Conservation (phyloP, 148 eudicot genomes). For the Amaranthus palmeri region DNA sequence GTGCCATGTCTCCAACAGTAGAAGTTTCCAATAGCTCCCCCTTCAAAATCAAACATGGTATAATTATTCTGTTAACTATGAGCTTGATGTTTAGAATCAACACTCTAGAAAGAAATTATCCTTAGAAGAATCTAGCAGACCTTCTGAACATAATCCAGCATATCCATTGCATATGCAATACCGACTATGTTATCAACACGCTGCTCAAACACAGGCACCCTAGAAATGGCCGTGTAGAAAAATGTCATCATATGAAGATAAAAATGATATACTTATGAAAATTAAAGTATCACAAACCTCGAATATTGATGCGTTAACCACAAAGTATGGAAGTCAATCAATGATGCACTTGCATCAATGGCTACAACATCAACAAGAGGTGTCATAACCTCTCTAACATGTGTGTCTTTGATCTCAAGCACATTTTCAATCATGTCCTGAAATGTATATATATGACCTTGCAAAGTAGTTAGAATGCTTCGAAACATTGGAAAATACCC, state of each 20-base stretch:
- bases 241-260: slow-evolving; percentile 11
- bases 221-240: slow-evolving; percentile 25
- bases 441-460: slow-evolving; percentile 18
- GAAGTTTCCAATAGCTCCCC: slow-evolving; percentile 86
- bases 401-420: slow-evolving; percentile 94
- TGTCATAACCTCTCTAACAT: slow-evolving; percentile 98
- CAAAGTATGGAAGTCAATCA: slow-evolving; percentile 78
- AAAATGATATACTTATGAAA: slow-evolving; percentile 5
- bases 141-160: slow-evolving; percentile 83
- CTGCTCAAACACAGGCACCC: slow-evolving; percentile 96
- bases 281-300: slow-evolving; percentile 40
- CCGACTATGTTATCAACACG: slow-evolving; percentile 97
- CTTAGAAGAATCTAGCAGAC: slow-evolving; percentile 35
- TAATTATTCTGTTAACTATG: slow-evolving; percentile 46
- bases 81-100: slow-evolving; percentile 35
- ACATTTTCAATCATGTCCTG: slow-evolving; percentile 99
- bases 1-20: slow-evolving; percentile 84
- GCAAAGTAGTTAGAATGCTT: neutral
- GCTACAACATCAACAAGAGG: slow-evolving; percentile 99
- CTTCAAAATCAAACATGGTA: slow-evolving; percentile 63
- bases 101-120: slow-evolving; percentile 6
- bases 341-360: slow-evolving; percentile 86
- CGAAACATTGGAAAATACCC: neutral
- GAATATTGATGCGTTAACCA: slow-evolving; percentile 98
- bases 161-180: slow-evolving; percentile 97